These are phyloP conservation scores for Podospora pseudoanserina DNA, from an alignment of 495 filamentous ascomycete genomes.

Conservation along the genomic window DNA sequence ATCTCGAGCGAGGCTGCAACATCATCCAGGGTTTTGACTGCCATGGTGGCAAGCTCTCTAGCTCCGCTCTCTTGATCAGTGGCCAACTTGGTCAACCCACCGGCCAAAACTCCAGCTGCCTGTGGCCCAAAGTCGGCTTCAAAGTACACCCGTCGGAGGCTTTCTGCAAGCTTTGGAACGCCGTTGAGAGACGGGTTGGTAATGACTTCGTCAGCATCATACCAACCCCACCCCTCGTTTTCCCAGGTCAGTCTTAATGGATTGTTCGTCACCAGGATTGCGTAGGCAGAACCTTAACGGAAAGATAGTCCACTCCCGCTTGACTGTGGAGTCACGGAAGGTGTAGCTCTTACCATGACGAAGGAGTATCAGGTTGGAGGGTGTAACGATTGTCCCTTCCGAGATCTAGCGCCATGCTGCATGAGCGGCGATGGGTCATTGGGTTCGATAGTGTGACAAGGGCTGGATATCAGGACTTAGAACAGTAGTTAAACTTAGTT, in stretches of 20 bases:
- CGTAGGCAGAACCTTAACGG: slow-evolving; percentile 59
- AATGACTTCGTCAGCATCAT: slow-evolving; percentile 45
- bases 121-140: slow-evolving; percentile 42
- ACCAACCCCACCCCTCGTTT: slow-evolving; percentile 54
- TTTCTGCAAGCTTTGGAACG: slow-evolving; percentile 56
- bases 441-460: slow-evolving; percentile 43
- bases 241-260: slow-evolving; percentile 61
- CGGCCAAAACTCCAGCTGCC: slow-evolving; percentile 42
- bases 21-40: slow-evolving; percentile 46
- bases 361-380: slow-evolving; percentile 44
- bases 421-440: slow-evolving; percentile 47
- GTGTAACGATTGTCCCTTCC: slow-evolving; percentile 58
- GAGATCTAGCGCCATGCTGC: slow-evolving; percentile 60
- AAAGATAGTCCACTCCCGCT: slow-evolving; percentile 59
- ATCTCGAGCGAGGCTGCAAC: slow-evolving; percentile 30
- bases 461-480: neutral
- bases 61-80: slow-evolving; percentile 56
- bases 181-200: slow-evolving; percentile 34
- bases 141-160: slow-evolving; percentile 55
- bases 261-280: slow-evolving; percentile 28
- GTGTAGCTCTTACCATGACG: slow-evolving; percentile 57
- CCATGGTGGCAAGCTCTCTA: slow-evolving; percentile 50
- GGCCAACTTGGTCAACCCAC: slow-evolving; percentile 45
- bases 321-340: slow-evolving; percentile 50
- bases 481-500: too few relatives aligned